These are phyloP conservation scores for Populus euphratica DNA, from an alignment of 345 rosid species.

Conservation along the genomic window DNA sequence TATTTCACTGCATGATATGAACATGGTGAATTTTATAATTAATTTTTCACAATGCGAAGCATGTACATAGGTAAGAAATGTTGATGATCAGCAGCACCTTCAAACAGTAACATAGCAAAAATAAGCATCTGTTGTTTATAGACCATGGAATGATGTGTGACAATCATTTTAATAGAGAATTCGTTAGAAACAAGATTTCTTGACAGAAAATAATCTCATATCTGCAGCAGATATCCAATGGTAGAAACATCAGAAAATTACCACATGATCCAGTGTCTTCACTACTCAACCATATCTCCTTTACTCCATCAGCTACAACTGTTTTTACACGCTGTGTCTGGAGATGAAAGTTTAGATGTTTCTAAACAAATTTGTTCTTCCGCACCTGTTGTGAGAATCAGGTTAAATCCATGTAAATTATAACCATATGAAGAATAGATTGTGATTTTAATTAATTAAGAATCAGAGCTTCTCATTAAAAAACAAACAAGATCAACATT, in stretches of 20 bases:
- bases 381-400: constrained; percentile 55
- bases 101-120: background rate
- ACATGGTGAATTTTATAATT: background rate
- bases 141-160: background rate
- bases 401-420: background rate
- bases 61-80: background rate
- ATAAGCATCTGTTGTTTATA: background rate
- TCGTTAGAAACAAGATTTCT: background rate
- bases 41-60: background rate
- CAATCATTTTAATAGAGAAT: background rate
- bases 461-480: background rate
- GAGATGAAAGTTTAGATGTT: constrained; percentile 32
- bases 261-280: constrained; percentile 99
- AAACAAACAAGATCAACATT: background rate
- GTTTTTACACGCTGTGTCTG: constrained; percentile 77
- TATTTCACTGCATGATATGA: background rate
- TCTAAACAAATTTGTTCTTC: constrained; percentile 78
- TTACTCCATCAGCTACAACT: constrained; percentile 76
- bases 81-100: background rate
- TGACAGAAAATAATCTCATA: background rate
- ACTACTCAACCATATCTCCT: constrained; percentile 96
- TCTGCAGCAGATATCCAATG: background rate
- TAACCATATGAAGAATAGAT: background rate
- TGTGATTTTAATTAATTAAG: background rate
- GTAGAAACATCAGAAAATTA: constrained; percentile 17